phyloP scores from a whole-genome alignment of 2,329 filamentous ascomycete species.

The Huntiella savannae region DNA sequence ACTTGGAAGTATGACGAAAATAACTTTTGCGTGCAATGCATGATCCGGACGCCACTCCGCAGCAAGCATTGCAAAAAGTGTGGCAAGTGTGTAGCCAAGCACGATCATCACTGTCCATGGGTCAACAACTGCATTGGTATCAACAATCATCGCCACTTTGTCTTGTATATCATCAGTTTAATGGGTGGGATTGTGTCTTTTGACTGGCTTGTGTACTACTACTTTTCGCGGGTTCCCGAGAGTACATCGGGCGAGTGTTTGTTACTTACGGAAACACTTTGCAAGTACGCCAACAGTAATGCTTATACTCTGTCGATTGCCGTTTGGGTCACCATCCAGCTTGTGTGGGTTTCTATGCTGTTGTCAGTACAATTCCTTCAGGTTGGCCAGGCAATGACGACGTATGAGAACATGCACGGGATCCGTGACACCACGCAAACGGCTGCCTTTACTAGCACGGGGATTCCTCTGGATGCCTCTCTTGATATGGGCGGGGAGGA shows the following conservation, averaged over 20 bases:
- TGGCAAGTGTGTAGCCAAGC: conserved; percentile 80
- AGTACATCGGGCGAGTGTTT: conserved; percentile 43
- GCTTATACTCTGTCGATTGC: conserved; percentile 65
- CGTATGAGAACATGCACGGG: conserved; percentile 88
- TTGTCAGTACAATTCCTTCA: conserved; percentile 86
- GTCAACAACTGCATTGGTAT: conserved; percentile 89
- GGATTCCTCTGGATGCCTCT: conserved; percentile 49
- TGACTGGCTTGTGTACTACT: conserved; percentile 53
- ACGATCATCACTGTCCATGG: conserved; percentile 97
- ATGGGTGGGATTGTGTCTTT: conserved; percentile 56
- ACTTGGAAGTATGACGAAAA: conserved; percentile 82
- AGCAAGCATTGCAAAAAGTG: conserved; percentile 94
- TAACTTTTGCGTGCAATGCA: conserved; percentile 86
- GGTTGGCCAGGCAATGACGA: conserved; percentile 81
- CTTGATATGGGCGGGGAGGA: conserved; percentile 24
- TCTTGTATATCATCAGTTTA: conserved; percentile 67
- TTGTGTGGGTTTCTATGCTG: conserved; percentile 95
- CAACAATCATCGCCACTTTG: conserved; percentile 93
- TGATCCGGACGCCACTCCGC: conserved; percentile 78
- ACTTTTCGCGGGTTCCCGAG: conserved; percentile 41
- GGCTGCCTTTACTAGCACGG: conserved; percentile 61
- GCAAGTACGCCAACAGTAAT: conserved; percentile 60
- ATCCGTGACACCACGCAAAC: conserved; percentile 46
- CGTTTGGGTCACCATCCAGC: conserved; percentile 64
- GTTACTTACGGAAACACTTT: conserved; percentile 55